Base-by-base conservation (phyloP, 768 basidiomycete genomes). In the Boletus tylopilopsis region DNA sequence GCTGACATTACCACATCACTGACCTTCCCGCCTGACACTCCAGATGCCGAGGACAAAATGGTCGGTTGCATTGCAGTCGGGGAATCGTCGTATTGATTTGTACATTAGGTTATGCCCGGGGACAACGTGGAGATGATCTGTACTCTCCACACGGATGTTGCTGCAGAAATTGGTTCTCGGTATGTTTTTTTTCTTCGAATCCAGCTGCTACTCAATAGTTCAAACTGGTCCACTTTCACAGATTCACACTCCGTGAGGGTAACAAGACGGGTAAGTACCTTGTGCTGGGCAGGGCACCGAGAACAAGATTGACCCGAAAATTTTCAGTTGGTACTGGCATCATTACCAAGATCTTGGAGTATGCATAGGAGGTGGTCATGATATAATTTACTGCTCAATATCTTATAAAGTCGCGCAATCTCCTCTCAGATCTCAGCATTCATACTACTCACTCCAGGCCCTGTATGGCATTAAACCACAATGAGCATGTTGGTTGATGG, bases 41-140 rank as follows among this genome's bases (percentile, higher is more conserved):
- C 80, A 19, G 85, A 87, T 57, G 81, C 89, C 16, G 79, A 80
- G 46, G 89, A 93, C 62, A 94, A 91, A 71, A 94, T 95, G 87
- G 92, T 85, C 41, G 22, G 72, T 61, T 23, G 23, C 24, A 10
- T 51, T 21, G 18, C 38, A 50, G 5, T 47, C 35, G 16, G 1
- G 36, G 10, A 47, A 45, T 2, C 15, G 13, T 37, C 8, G 18
- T 55, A 23, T 40, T 25, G 24, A 53, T 40, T 45, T 46, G 40
- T 22, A 24, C 27, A 52, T 38, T 59, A 89, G 84, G 84, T 97
- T 58, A 94, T 96, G 91, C 95, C 95, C 42, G 95, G 95, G 53
- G 95, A 98, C 74, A 95, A 95, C 62, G 85, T 98, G 46, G 94
- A 96, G 71, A 85, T 98, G 76, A 76, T 90, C 47, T 91, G 90